Conservation (phyloP, 257 asterid genomes). For the Plantago major region DNA sequence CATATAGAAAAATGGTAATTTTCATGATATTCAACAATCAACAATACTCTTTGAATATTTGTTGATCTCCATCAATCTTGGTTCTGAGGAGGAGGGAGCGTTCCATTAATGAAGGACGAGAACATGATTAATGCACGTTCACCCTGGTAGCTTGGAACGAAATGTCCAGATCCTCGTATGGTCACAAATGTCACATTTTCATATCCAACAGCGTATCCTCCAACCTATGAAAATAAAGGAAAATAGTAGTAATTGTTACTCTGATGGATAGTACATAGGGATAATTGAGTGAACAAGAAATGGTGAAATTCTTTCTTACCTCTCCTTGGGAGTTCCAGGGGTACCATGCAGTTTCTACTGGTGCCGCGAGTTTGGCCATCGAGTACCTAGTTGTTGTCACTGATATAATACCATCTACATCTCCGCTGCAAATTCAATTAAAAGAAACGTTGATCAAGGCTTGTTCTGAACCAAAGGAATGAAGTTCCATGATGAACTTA, state of each 20-base stretch:
- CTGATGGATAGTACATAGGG: neutral
- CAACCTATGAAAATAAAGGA: neutral
- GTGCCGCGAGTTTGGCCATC: slow-evolving; percentile 4
- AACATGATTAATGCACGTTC: neutral
- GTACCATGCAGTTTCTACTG: slow-evolving; percentile 16
- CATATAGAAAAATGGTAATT: too few species aligned
- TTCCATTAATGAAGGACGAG: slow-evolving; percentile 3
- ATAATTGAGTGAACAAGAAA: neutral
- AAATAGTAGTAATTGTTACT: neutral
- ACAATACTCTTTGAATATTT: too few species aligned
- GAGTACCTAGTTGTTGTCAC: slow-evolving; percentile 19
- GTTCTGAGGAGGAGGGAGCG: neutral
- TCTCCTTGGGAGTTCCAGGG: slow-evolving; percentile 15
- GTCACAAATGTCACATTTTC: neutral
- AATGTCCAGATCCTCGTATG: slow-evolving; percentile 1
- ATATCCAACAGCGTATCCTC: neutral
- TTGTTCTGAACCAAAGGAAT: neutral
- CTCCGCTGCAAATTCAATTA: slow-evolving; percentile 12
- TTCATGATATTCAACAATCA: too few species aligned
- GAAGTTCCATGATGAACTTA: neutral
- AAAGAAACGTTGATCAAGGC: neutral
- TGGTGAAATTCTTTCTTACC: neutral
- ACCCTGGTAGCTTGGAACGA: neutral
- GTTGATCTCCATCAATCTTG: too few species aligned
- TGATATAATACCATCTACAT: slow-evolving; percentile 13